These are phyloP conservation scores for Artemisia tridentata DNA, from an alignment of 129 eudicot genomes.

Conservation along the genomic window DNA sequence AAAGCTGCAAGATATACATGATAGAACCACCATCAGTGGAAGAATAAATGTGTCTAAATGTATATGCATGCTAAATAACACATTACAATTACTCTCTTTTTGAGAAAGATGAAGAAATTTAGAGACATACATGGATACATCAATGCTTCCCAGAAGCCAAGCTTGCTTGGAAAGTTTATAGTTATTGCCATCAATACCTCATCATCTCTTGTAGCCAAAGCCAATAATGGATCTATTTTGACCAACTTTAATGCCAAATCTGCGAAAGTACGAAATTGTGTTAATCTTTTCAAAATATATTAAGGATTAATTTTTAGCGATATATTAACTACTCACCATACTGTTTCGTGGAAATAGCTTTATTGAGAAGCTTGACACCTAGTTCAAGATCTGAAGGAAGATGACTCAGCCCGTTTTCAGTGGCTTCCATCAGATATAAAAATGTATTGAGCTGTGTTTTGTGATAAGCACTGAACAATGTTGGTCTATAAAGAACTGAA, in stretches of 20 bases:
- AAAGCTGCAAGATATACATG: neutral
- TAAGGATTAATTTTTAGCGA: neutral
- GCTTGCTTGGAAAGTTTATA: no score
- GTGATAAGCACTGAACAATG: neutral
- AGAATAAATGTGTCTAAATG: neutral
- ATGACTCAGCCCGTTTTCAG: neutral
- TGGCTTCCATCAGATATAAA: neutral
- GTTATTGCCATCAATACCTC: slow-evolving; percentile 2
- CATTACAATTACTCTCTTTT: no score
- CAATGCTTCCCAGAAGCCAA: neutral
- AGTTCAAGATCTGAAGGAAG: neutral
- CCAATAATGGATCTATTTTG: neutral
- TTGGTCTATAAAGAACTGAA: no score
- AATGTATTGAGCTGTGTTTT: neutral
- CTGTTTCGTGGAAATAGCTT: neutral
- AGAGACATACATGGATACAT: slow-evolving; percentile 20
- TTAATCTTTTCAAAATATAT: neutral
- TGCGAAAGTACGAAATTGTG: neutral
- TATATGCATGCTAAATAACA: neutral
- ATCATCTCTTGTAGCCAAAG: no score
- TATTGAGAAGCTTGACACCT: neutral
- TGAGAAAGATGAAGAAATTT: neutral
- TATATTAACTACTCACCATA: slow-evolving; percentile 8
- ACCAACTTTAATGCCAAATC: slow-evolving; percentile 10
- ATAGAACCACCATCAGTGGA: neutral